Conservation (phyloP, 306 rosid species). For the Vicia sativa region DNA sequence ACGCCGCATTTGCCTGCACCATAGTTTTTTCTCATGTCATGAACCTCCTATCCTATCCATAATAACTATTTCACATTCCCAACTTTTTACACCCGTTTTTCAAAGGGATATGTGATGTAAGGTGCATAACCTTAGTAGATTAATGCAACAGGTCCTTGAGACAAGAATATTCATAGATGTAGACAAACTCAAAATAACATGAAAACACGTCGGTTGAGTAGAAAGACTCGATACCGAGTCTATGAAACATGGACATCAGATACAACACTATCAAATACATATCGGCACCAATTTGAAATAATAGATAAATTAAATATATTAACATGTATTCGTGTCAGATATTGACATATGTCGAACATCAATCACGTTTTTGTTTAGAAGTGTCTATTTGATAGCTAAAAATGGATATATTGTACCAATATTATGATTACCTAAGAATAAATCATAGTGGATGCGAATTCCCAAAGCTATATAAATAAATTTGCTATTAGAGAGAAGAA, state of each 20-base stretch:
- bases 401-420: too few relatives aligned
- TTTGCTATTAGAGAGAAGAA: background rate
- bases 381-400: too few relatives aligned
- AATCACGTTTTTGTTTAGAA: too few relatives aligned
- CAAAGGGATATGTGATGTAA: background rate
- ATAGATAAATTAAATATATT: too few relatives aligned
- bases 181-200: background rate
- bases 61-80: background rate
- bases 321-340: too few relatives aligned
- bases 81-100: background rate
- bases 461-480: background rate
- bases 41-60: background rate
- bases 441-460: background rate
- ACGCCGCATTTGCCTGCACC: conserved; percentile 80
- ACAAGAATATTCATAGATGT: background rate
- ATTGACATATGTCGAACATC: too few relatives aligned
- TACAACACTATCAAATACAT: too few relatives aligned
- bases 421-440: too few relatives aligned
- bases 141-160: background rate
- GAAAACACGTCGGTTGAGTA: too few relatives aligned
- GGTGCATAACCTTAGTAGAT: background rate
- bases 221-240: too few relatives aligned
- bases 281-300: too few relatives aligned
- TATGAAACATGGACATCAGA: too few relatives aligned
- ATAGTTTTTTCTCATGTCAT: background rate